phyloP scores from a whole-genome alignment of 768 basidiomycete genomes.

The Phanerochaete sordida region DNA sequence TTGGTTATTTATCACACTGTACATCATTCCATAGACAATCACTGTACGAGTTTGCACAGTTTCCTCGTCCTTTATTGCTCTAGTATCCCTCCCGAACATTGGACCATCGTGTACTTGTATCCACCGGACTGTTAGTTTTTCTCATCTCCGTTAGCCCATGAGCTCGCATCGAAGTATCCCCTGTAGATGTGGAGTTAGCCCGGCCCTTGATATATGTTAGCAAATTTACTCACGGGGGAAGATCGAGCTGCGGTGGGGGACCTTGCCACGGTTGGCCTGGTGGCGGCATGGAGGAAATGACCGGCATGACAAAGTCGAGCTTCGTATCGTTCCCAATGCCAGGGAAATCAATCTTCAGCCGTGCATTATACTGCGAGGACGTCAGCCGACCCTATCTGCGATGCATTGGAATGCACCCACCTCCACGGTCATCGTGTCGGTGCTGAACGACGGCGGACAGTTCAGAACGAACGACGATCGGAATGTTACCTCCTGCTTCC shows the following conservation, averaged over 20 bases:
- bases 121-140: not conserved
- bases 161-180: not conserved
- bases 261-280: constrained; percentile 9
- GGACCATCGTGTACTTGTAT: not conserved
- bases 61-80: not conserved
- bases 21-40: not conserved
- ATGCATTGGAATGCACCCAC: constrained; percentile 1
- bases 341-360: constrained; percentile 17
- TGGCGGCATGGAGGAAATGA: constrained; percentile 13
- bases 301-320: constrained; percentile 13
- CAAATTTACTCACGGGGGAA: constrained; percentile 9
- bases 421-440: constrained; percentile 10
- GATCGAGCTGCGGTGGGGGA: constrained; percentile 10
- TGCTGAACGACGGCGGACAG: constrained; percentile 15
- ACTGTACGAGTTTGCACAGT: not conserved
- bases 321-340: constrained; percentile 18
- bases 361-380: constrained; percentile 8
- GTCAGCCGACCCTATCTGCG: not conserved
- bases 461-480: constrained; percentile 10
- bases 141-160: constrained; percentile 4
- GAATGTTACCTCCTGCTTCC: constrained; percentile 18
- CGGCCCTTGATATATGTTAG: not conserved
- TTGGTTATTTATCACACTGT: not conserved
- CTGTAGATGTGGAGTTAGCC: not conserved
- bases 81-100: not conserved